Percentiles rank a stretch among this genome's conserved stretches.
phyloP scores from a whole-genome alignment of 225 moss, liverwort and hornwort species.

The Anthoceros angustus region DNA sequence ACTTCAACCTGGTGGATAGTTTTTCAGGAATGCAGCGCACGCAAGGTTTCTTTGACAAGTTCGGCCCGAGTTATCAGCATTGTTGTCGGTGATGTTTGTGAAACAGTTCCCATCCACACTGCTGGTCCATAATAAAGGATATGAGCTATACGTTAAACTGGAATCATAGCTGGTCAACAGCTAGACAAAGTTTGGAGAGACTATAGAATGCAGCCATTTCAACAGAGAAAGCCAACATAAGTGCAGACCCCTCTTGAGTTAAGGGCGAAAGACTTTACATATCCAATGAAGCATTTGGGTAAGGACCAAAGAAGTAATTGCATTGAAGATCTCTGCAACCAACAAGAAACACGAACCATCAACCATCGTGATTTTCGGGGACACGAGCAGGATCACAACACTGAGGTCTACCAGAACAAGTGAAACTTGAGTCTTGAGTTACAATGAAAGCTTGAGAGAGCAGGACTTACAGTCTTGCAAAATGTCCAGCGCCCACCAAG shows the following conservation, averaged over 20 bases:
- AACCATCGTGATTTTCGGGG: not conserved
- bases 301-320: constrained; percentile 1
- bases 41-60: not conserved
- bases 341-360: not conserved
- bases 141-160: no score
- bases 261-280: not conserved
- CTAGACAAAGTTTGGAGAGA: no score
- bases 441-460: not conserved
- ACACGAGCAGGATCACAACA: not conserved
- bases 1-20: not conserved
- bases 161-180: no score
- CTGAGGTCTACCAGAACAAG: not conserved
- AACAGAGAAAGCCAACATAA: no score
- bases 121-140: not conserved
- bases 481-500: not conserved
- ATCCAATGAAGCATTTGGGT: not conserved
- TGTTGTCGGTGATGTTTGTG: not conserved
- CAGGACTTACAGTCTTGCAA: not conserved
- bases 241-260: not conserved
- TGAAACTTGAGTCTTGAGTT: not conserved
- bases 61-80: not conserved
- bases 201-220: no score
- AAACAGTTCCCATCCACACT: not conserved
- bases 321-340: not conserved
- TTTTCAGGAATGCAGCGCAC: not conserved